Conservation (phyloP, 345 rosid species). For the Salix exigua region DNA sequence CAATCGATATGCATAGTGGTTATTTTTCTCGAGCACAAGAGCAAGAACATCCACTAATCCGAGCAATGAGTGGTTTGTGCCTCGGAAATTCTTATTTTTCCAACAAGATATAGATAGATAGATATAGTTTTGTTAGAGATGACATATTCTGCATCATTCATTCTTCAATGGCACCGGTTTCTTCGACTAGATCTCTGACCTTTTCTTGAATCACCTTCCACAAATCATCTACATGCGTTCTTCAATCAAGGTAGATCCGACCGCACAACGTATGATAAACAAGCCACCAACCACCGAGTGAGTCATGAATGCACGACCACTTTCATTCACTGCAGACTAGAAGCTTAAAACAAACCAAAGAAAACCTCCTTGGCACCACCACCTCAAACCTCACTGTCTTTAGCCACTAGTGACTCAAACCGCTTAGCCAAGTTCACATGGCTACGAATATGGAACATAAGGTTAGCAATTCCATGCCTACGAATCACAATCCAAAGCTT, state of each 20-base stretch:
- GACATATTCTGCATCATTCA: too few relatives aligned
- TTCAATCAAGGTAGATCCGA: constrained; percentile 24
- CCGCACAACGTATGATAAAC: constrained; percentile 16
- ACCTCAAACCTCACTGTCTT: constrained; percentile 25
- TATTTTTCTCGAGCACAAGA: too few relatives aligned
- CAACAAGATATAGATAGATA: too few relatives aligned
- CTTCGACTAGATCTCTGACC: neutral
- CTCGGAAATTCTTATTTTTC: too few relatives aligned
- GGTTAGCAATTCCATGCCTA: constrained; percentile 20
- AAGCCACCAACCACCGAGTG: constrained; percentile 21
- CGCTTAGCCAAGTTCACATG: constrained; percentile 21
- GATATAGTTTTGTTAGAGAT: too few relatives aligned
- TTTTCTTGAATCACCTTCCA: constrained; percentile 30
- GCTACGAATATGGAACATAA: constrained; percentile 22
- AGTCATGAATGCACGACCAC: constrained; percentile 26
- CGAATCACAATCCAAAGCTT: constrained; percentile 40
- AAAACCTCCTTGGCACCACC: constrained; percentile 9
- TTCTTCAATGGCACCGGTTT: neutral
- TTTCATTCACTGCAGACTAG: constrained; percentile 24
- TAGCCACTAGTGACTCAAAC: constrained; percentile 10
- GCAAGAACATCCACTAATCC: too few relatives aligned
- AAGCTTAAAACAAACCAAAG: constrained; percentile 22
- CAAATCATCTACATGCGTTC: constrained; percentile 21
- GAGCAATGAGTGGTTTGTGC: too few relatives aligned
- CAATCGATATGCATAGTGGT: too few relatives aligned